Percentiles rank a stretch among this genome's conserved stretches.
phyloP scores from a whole-genome alignment of 441 rosid genomes.

The Pelargonium citronellum region DNA sequence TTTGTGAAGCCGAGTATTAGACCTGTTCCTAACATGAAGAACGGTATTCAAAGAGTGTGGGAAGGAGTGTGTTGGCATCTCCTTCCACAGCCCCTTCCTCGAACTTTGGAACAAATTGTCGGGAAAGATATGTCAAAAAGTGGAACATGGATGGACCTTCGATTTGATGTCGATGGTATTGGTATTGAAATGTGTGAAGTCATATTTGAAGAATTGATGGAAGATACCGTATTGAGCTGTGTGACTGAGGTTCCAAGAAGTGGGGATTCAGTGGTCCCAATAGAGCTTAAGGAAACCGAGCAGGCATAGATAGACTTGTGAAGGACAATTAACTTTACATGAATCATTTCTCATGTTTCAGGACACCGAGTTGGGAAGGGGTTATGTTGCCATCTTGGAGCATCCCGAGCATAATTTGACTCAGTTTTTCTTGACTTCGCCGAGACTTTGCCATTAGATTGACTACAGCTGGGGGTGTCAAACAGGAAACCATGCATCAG shows the following conservation, averaged over 20 bases:
- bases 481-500: too few species aligned
- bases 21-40: constrained; percentile 37
- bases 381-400: constrained; percentile 6
- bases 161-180: constrained; percentile 41
- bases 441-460: too few species aligned
- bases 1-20: constrained; percentile 38
- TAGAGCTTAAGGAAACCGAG: constrained; percentile 23
- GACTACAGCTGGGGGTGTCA: too few species aligned
- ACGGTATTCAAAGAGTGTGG: constrained; percentile 49
- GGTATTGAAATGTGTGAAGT: constrained; percentile 47
- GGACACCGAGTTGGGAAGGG: constrained; percentile 3
- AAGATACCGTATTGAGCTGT: constrained; percentile 40
- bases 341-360: constrained; percentile 11
- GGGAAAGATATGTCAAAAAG: constrained; percentile 58
- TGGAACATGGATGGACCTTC: constrained; percentile 68
- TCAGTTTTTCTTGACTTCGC: too few species aligned
- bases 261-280: constrained; percentile 14
- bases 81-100: constrained; percentile 50
- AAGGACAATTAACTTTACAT: constrained; percentile 16
- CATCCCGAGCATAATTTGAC: constrained; percentile 13
- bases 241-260: constrained; percentile 20
- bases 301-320: constrained; percentile 17
- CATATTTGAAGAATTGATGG: constrained; percentile 61
- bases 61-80: constrained; percentile 75
- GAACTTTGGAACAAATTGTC: constrained; percentile 61